Percentiles rank a stretch among this genome's conserved stretches.
Conservation (phyloP, 805 yeast genomes). For the Hanseniaspora vineae region DNA sequence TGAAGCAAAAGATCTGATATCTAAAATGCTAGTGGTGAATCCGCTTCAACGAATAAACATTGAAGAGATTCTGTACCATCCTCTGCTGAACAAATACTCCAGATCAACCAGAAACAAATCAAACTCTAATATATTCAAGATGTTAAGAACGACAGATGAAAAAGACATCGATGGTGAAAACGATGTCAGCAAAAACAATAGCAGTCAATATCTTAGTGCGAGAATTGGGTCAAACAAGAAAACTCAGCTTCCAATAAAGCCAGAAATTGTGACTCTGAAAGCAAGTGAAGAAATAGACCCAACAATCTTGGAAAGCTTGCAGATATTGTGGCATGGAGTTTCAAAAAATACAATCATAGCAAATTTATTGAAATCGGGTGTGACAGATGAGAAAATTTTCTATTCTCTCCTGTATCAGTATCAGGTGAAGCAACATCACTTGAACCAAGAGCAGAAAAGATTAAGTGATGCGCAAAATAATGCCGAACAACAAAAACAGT, state of each 20-base stretch:
- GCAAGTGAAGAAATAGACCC: slow-evolving; percentile 44
- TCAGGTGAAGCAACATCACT: slow-evolving; percentile 45
- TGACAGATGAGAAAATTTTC: slow-evolving; percentile 67
- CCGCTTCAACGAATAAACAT: slow-evolving; percentile 65
- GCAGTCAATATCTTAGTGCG: no score
- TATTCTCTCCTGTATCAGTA: slow-evolving; percentile 65
- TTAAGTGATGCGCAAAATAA: slow-evolving; percentile 2
- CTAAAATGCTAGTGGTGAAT: slow-evolving; percentile 53
- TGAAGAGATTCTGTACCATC: slow-evolving; percentile 57
- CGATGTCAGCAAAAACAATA: no score
- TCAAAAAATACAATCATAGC: slow-evolving; percentile 41
- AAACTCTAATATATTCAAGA: slow-evolving; percentile 17
- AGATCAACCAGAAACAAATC: slow-evolving; percentile 17
- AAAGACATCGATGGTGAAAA: not conserved
- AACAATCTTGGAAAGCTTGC: slow-evolving; percentile 62
- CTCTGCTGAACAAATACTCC: slow-evolving; percentile 58
- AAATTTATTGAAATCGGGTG: slow-evolving; percentile 40
- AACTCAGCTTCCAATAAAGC: slow-evolving; percentile 1
- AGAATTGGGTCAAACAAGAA: not conserved
- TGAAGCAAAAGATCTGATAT: slow-evolving; percentile 58
- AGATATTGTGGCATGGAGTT: slow-evolving; percentile 74
- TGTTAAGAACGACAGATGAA: slow-evolving; percentile 4
- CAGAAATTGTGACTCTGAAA: slow-evolving; percentile 11
- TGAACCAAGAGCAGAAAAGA: not conserved
- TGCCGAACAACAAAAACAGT: not conserved